Evolutionary conservation across 2,329 filamentous ascomycete species (phyloP).

Genomic region (Colletotrichum salicis): DNA sequence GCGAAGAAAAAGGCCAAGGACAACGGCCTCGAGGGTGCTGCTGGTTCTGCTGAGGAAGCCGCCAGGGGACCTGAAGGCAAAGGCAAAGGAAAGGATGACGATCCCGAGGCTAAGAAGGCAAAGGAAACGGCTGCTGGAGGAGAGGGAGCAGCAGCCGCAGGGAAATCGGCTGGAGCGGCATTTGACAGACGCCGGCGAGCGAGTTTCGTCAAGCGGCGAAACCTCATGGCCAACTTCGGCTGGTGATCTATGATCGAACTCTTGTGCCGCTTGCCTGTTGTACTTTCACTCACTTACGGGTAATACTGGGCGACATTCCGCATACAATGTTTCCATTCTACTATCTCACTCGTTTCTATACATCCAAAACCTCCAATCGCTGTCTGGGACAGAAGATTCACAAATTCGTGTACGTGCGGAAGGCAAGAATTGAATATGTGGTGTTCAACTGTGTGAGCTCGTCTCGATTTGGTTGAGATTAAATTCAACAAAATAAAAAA

Average conservation of each 20-base stretch:
- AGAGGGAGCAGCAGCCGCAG: constrained; percentile 2
- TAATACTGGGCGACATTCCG: background rate
- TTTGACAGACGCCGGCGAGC: constrained; percentile 2
- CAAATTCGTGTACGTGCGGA: background rate
- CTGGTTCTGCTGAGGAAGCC: too few species aligned
- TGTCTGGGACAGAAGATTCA: background rate
- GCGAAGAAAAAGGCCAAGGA: background rate
- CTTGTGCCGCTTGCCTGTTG: background rate
- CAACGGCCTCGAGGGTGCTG: background rate
- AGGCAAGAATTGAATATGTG: too few species aligned
- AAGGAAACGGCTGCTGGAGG: constrained; percentile 7
- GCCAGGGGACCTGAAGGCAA: too few species aligned
- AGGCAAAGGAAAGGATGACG: background rate
- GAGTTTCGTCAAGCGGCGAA: constrained; percentile 19
- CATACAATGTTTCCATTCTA: background rate
- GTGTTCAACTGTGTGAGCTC: background rate
- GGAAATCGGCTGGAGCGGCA: background rate
- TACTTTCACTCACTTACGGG: background rate
- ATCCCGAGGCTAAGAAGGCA: constrained; percentile 19
- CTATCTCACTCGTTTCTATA: background rate
- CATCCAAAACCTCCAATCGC: background rate
- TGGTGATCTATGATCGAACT: background rate
- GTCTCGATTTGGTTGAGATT: background rate
- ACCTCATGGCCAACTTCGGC: constrained; percentile 14
- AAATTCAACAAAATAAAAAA: background rate